phyloP scores from a whole-genome alignment of 73 alveolate species.

The Paramecium tetraurelia region DNA sequence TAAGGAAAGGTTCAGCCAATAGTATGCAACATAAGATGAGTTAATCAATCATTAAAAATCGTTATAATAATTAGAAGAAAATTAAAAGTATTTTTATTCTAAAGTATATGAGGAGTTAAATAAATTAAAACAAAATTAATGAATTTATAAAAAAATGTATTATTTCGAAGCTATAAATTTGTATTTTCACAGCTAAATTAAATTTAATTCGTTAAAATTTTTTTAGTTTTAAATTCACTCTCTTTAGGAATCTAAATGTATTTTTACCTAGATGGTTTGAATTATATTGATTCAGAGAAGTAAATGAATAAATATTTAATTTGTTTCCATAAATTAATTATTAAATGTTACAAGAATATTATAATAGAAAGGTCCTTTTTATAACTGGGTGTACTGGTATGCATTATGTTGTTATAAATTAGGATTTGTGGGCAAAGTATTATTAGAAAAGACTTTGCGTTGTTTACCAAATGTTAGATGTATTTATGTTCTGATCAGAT shows the following conservation, averaged over 20 bases:
- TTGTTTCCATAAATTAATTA: background rate
- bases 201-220: no score
- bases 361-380: constrained; percentile 60
- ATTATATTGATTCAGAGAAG: background rate
- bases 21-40: background rate
- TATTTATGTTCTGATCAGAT: constrained; percentile 71
- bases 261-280: background rate
- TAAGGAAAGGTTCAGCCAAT: background rate
- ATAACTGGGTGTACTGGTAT: constrained; percentile 75
- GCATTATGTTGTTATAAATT: background rate
- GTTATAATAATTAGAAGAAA: background rate
- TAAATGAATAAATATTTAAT: background rate
- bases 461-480: constrained; percentile 68
- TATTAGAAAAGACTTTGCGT: constrained; percentile 74
- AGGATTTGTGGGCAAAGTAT: constrained; percentile 87
- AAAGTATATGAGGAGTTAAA: constrained; percentile 29
- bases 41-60: background rate
- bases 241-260: background rate
- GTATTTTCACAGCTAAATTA: no score
- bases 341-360: constrained; percentile 25
- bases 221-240: no score
- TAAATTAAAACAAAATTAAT: background rate
- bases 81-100: background rate
- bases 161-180: background rate
- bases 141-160: background rate